A percentile compares a stretch with the other conserved stretches of the same genome.
phyloP scores from a whole-genome alignment of 441 rosid species.

The Metrosideros polymorpha region DNA sequence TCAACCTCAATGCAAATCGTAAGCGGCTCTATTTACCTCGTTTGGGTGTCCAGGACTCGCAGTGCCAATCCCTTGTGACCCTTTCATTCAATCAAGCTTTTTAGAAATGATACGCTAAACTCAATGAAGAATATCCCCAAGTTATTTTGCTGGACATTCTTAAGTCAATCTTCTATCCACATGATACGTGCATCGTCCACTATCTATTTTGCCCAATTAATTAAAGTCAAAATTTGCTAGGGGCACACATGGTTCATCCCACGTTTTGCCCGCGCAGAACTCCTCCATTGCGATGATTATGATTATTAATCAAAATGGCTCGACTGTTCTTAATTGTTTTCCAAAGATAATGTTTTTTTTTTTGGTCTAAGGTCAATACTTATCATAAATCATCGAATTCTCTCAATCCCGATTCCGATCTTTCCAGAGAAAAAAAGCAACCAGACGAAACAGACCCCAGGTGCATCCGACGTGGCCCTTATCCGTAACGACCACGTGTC shows the following conservation, averaged over 20 bases:
- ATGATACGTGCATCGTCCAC: not conserved
- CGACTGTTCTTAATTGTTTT: no score
- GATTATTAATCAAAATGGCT: not conserved
- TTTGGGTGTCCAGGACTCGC: no score
- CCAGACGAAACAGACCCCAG: not conserved
- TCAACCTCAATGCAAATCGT: not conserved
- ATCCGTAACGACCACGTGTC: not conserved
- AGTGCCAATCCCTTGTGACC: no score
- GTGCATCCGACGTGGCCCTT: not conserved
- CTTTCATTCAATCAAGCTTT: no score
- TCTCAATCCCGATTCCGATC: not conserved
- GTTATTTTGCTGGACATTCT: no score
- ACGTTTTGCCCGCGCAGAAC: not conserved
- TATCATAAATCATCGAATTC: not conserved
- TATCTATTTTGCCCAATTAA: not conserved
- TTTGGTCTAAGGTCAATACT: no score
- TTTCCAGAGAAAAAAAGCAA: not conserved
- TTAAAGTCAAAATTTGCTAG: not conserved
- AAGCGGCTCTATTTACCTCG: not conserved
- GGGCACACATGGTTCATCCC: not conserved
- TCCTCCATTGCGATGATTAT: not conserved
- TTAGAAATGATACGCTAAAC: no score
- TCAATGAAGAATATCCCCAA: no score
- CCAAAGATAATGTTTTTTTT: no score
- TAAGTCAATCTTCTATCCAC: no score